Evolutionary conservation across 768 basidiomycete species (phyloP), one percentile per base, ranked within the genome.

Genomic region (Tulasnella sp.): DNA sequence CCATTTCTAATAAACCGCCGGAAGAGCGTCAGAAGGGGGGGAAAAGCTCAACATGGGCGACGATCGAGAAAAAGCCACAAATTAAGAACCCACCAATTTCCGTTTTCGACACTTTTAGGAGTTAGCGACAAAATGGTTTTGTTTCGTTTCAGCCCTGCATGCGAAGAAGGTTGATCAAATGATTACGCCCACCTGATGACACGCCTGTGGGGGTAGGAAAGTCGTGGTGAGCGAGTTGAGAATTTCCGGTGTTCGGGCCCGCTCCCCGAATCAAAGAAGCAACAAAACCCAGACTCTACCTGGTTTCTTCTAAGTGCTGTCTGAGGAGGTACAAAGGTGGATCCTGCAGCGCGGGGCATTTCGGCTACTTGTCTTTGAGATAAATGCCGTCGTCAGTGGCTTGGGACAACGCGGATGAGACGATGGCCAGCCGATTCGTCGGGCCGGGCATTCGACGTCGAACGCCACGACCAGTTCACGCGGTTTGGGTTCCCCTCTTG

Each of bases 121-220:
- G 9, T 29, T 25, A 25, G 37, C 25, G 58, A 31, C 49, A 11
- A 36, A 36, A 22, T 45, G 45, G 1, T 36, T 19, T 71, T 22
- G 22, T 19, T 49, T 37, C 38, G 40, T 25, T 38, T 19, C 71
- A 6, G 31, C 29, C 40, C 19, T 0, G 34, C 12, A 17, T 17
- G 17, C 15, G 15, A 45, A 19, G 3, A 3, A 0, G 7, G 22
- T 72, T 29, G 19, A 5, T 9, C 2, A 72, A 8, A 9, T 39
- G 12, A 45, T 45, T 6, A 37, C 39, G 29, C 45, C n/a, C 40
- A 76, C 75, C 75, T 76, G 75, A 49, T 76, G 75, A 52, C 75
- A 76, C 11, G 75, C 75, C 75, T 76, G 38, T 22, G 40, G 36
- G 69, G 19, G 34, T 14, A 70, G 37, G 17, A 64, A 42, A 8